Conservation (phyloP, 2,329 filamentous ascomycete species). For the Colletotrichum sidae region DNA sequence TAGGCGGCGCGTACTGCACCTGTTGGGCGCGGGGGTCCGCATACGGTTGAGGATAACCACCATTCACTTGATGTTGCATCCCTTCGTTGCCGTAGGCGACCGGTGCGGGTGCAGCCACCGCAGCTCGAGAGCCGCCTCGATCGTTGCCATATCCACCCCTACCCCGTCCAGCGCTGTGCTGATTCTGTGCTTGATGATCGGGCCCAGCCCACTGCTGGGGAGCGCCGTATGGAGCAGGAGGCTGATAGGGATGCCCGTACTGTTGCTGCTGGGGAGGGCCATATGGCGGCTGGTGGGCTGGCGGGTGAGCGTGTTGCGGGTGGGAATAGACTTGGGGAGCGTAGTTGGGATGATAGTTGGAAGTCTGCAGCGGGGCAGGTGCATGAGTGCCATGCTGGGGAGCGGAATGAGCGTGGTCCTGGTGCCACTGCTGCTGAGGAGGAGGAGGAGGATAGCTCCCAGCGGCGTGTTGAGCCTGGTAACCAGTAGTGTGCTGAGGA, state of each 20-base stretch:
- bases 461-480: slow-evolving; percentile 46
- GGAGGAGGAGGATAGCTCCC: slow-evolving; percentile 47
- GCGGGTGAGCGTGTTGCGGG: slow-evolving; percentile 47
- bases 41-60: slow-evolving; percentile 54
- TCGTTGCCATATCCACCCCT: slow-evolving; percentile 59
- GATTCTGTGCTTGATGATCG: slow-evolving; percentile 47
- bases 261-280: slow-evolving; percentile 52
- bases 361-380: slow-evolving; percentile 60
- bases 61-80: slow-evolving; percentile 48
- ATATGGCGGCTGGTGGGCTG: slow-evolving; percentile 56
- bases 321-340: slow-evolving; percentile 64
- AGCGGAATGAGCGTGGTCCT: slow-evolving; percentile 50
- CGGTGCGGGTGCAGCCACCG: slow-evolving; percentile 47
- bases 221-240: slow-evolving; percentile 46
- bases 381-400: slow-evolving; percentile 54
- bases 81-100: slow-evolving; percentile 45
- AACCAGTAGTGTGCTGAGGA: slow-evolving; percentile 42
- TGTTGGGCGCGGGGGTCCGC: slow-evolving; percentile 52
- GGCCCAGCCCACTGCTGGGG: slow-evolving; percentile 50
- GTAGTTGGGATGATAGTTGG: slow-evolving; percentile 71
- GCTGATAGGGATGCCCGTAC: slow-evolving; percentile 51
- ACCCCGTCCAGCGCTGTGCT: slow-evolving; percentile 53
- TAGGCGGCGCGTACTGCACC: slow-evolving; percentile 43
- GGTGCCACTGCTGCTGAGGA: slow-evolving; percentile 54
- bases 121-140: slow-evolving; percentile 53